Conservation (phyloP, 208 protist species). For the Crithidia sp. region DNA sequence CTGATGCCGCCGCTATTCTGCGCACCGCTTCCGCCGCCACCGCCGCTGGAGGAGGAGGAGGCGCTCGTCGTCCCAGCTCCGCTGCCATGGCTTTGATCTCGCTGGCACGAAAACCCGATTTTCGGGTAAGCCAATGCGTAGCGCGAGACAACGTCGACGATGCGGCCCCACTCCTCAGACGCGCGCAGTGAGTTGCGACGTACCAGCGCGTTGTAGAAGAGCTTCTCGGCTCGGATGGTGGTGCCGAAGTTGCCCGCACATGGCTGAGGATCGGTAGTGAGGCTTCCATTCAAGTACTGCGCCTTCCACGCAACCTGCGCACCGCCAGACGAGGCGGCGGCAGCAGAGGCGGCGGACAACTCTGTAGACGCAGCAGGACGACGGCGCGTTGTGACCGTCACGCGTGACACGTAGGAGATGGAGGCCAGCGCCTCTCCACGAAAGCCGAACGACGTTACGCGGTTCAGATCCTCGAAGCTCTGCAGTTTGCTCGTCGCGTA, state of each 20-base stretch:
- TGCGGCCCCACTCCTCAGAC: slow-evolving; percentile 93
- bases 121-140: slow-evolving; percentile 87
- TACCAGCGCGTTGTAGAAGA: slow-evolving; percentile 90
- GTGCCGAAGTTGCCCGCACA: slow-evolving; percentile 88
- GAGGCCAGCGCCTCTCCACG: slow-evolving; percentile 92
- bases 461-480: slow-evolving; percentile 87
- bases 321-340: not conserved
- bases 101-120: slow-evolving; percentile 75
- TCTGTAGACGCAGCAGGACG: slow-evolving; percentile 5
- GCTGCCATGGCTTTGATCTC: slow-evolving; percentile 32
- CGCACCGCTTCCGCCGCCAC: slow-evolving; percentile 4
- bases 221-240: slow-evolving; percentile 82
- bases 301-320: slow-evolving; percentile 55
- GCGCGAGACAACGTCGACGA: slow-evolving; percentile 90
- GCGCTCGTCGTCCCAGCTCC: not conserved
- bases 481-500: slow-evolving; percentile 96
- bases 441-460: slow-evolving; percentile 92
- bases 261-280: slow-evolving; percentile 80
- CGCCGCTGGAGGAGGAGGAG: not conserved
- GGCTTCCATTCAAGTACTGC: slow-evolving; percentile 91
- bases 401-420: slow-evolving; percentile 83
- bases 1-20: slow-evolving; percentile 35
- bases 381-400: slow-evolving; percentile 71
- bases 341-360: not conserved
- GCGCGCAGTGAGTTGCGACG: slow-evolving; percentile 79